Base-by-base conservation (phyloP, 768 basidiomycete genomes). In the Psilocybe cyanescens region DNA sequence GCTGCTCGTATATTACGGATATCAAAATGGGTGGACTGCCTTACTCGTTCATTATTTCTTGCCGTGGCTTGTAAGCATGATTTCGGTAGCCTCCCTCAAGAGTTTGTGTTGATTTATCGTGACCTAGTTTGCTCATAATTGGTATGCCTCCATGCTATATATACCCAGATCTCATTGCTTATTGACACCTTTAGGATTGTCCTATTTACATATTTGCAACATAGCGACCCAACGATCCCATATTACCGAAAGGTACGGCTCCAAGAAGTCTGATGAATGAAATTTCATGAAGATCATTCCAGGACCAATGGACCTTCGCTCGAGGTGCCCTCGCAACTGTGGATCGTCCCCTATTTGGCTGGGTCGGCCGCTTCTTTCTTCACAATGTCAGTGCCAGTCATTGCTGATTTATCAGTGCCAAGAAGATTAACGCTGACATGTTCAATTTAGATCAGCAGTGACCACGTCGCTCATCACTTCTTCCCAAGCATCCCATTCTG, bases 381-480 rank as follows among this genome's bases (percentile, higher is more conserved):
- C 83, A 86, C 67, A 83, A 85, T 63, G 83, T 81, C 57, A 57
- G 78, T 65, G 46, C 45, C 29, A 4, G 19, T 35, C 57, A 6
- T 39, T 19, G 41, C 35, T 37, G 1, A 33, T 29, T 44, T 44
- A 17, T 8, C 29, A 55, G 24, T 24, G 24, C 24, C 24, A 31
- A 35, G 19, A 53, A 29, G 41, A 9, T 47, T 12, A 39, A 29
- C 8, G 31, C 14, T 44, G 29, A 29, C 24, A n/a, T n/a, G 49
- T 41, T 57, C 49, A 28, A 58, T 45, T 64, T 60, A 82, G 80
- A 79, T 80, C 60, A 78, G 74, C 73, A 71, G 78, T 64, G 76
- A 83, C 74, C 79, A 88, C 65, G 76, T 88, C 53, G 83, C 83
- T 2, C 86, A 88, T 67, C 85, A 88, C 66, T 83, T 87, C 64